Conservation (phyloP, 164 flowering plant genomes). For the Vitis labrusca region DNA sequence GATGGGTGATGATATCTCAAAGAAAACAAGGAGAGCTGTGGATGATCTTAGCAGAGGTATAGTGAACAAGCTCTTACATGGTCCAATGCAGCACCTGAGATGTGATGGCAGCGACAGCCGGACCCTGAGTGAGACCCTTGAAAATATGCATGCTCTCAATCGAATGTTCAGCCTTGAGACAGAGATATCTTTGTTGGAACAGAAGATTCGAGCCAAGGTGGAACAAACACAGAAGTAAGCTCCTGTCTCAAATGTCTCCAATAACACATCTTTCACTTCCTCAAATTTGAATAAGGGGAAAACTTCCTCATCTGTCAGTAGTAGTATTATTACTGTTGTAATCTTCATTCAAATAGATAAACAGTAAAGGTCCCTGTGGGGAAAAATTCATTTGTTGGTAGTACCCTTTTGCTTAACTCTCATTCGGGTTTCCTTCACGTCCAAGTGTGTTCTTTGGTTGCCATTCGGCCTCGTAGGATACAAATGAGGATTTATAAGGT, state of each 20-base stretch:
- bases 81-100: slow-evolving; percentile 96
- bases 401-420: slow-evolving; percentile 12
- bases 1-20: slow-evolving; percentile 76
- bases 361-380: slow-evolving; percentile 6
- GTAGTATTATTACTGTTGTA: slow-evolving; percentile 8
- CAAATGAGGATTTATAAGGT: slow-evolving; percentile 10
- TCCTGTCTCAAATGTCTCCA: not conserved
- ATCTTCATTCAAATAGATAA: slow-evolving; percentile 15
- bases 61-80: slow-evolving; percentile 91
- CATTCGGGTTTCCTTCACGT: not conserved
- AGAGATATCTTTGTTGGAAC: slow-evolving; percentile 72
- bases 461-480: slow-evolving; percentile 18
- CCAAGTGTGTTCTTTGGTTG: not conserved
- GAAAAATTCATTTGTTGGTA: slow-evolving; percentile 17
- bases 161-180: slow-evolving; percentile 89
- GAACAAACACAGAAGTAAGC: slow-evolving; percentile 67
- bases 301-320: slow-evolving; percentile 24
- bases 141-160: slow-evolving; percentile 94
- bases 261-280: slow-evolving; percentile 6
- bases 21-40: slow-evolving; percentile 68
- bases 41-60: slow-evolving; percentile 94
- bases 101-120: slow-evolving; percentile 90
- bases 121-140: slow-evolving; percentile 82
- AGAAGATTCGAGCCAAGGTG: slow-evolving; percentile 82
- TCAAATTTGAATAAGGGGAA: slow-evolving; percentile 29